Base-by-base conservation (phyloP, 2,329 filamentous ascomycete species). In the Fonsecaea pedrosoi region DNA sequence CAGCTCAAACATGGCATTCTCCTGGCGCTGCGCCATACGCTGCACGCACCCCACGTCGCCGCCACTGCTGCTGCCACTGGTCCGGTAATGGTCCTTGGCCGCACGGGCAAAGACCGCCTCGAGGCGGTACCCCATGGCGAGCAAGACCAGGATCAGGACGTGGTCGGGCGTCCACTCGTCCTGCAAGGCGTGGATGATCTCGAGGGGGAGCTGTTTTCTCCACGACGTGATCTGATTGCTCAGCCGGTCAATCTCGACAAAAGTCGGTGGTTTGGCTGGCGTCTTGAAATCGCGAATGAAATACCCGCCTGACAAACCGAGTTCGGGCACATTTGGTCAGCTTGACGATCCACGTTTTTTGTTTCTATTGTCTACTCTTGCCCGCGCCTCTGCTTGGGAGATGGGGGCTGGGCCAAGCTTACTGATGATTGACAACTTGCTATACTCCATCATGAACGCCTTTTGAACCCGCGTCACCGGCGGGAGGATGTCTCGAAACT, bases 241-340 rank as follows among this genome's bases (percentile, higher is more conserved):
- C 21, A 61, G n/a, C 12, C 21, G 38, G 3, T 61, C 40, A 37
- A 61, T 61, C 18, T 61, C 42, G 12, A 54, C 40, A 7, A 21
- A 15, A 10, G 40, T 61, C 7, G 58, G 58, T 12, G 25, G 34
- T 21, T 35, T 35, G 10, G 37, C 58, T 4, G 58, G 58, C 18
- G 38, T 35, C 18, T 61, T 61, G 58, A 61, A 61, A n/a, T 61
- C 58, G 18, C 42, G 58, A 15, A 61, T 34, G n/a, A 61, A 61
- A 15, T 9, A 2, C 9, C 40, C 58, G 53, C 58, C 40, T 42
- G 15, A 6, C 4, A 21, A 21, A 42, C 7, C 5, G 15, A n/a
- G 6, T 15, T 3, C 3, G 30, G 4, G 30, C 30, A 32, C 30
- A 32, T 15, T 42, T 15, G 4, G 15, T 42, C 40, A 42, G 40